Conservation (phyloP, 768 basidiomycete genomes). For the Pholiota molesta region DNA sequence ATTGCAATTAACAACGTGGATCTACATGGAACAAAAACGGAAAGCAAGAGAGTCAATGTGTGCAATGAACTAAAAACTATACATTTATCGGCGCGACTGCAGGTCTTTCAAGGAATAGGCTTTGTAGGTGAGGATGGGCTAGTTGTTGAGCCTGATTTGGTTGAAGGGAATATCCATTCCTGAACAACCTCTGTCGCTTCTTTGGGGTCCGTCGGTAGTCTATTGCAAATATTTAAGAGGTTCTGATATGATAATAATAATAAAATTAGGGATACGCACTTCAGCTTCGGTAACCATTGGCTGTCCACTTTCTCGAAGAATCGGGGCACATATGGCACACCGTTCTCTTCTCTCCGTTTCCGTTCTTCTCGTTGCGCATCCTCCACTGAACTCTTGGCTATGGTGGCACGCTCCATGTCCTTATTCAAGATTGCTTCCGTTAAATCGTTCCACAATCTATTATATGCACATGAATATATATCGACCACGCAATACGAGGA, state of each 20-base stretch:
- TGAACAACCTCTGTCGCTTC: constrained; percentile 68
- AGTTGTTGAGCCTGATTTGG: constrained; percentile 7
- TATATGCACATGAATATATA: not conserved
- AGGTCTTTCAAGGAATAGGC: constrained; percentile 11
- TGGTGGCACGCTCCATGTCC: constrained; percentile 95
- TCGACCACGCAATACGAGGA: not conserved
- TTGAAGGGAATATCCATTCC: constrained; percentile 73
- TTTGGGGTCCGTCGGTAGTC: constrained; percentile 71
- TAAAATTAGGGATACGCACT: constrained; percentile 43
- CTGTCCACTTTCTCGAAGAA: constrained; percentile 82
- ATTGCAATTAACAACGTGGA: constrained; percentile 32
- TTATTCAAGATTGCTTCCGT: constrained; percentile 84
- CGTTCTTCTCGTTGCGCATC: constrained; percentile 88
- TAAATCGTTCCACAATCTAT: constrained; percentile 79
- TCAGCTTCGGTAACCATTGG: constrained; percentile 81
- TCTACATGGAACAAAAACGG: constrained; percentile 25
- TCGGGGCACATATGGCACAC: constrained; percentile 67
- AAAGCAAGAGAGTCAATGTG: constrained; percentile 18
- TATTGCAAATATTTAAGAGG: constrained; percentile 30
- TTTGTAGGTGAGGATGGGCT: constrained; percentile 8
- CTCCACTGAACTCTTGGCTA: constrained; percentile 88
- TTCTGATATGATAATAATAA: constrained; percentile 9
- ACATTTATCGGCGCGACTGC: constrained; percentile 7
- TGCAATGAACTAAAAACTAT: constrained; percentile 8
- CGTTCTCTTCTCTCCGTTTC: constrained; percentile 71